Conservation (phyloP, 306 rosid genomes). For the Prunus armeniaca region DNA sequence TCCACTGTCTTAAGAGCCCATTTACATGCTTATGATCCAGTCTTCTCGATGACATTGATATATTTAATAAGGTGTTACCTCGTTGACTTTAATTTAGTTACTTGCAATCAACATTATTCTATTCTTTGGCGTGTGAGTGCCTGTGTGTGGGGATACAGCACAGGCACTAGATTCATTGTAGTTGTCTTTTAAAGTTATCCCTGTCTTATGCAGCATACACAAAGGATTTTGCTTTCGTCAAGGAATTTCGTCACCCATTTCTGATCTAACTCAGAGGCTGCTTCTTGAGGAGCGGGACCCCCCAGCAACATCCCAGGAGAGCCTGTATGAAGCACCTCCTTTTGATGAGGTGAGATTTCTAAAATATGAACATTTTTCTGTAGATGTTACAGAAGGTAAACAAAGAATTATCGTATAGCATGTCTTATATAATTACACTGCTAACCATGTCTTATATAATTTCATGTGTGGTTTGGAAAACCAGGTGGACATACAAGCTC, state of each 20-base stretch:
- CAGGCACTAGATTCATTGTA: neutral
- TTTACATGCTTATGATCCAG: conserved; percentile 93
- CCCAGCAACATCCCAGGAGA: conserved; percentile 84
- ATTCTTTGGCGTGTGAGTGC: neutral
- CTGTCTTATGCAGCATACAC: conserved; percentile 64
- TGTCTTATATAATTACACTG: neutral
- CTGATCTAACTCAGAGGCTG: conserved; percentile 89
- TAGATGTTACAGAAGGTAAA: neutral
- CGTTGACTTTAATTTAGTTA: conserved; percentile 2
- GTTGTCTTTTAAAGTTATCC: neutral
- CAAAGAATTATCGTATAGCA: neutral
- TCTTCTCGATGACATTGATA: conserved; percentile 89
- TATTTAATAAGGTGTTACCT: conserved; percentile 83
- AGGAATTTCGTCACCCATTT: conserved; percentile 86
- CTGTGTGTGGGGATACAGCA: neutral
- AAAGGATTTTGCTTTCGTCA: conserved; percentile 86
- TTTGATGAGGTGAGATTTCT: conserved; percentile 79
- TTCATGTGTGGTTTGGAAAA: conserved; percentile 34
- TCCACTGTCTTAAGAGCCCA: conserved; percentile 88
- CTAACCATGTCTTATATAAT: conserved; percentile 13
- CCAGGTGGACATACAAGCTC: conserved; percentile 98
- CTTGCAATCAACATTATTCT: neutral
- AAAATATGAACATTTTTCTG: neutral
- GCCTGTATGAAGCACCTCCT: conserved; percentile 82
- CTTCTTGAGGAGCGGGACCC: conserved; percentile 92